phyloP scores from a whole-genome alignment of 2,329 filamentous ascomycete species.

The Meredithiella fracta region DNA sequence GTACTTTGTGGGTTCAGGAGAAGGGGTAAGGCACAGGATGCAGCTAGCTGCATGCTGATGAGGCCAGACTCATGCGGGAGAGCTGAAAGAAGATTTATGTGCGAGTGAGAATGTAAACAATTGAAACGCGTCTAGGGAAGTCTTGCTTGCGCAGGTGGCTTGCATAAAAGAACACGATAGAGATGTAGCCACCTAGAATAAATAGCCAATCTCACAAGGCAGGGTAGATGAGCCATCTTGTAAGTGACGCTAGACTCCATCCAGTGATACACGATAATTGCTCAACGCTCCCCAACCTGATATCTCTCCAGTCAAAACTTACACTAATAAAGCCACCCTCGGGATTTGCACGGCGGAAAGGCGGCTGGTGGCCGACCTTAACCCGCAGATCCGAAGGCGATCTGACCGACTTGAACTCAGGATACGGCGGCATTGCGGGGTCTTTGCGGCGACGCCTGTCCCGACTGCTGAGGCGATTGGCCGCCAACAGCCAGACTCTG shows the following conservation, averaged over 20 bases:
- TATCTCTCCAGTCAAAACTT: no score
- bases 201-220: no score
- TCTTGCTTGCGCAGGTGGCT: no score
- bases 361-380: conserved; percentile 70
- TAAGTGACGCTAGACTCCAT: no score
- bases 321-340: conserved; percentile 97
- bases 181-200: no score
- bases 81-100: not conserved
- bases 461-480: conserved; percentile 18
- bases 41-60: not conserved
- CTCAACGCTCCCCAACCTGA: no score
- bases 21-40: not conserved
- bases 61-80: not conserved
- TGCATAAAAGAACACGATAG: no score
- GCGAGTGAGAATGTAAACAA: not conserved
- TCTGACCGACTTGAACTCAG: conserved; percentile 70
- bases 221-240: no score
- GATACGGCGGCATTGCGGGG: conserved; percentile 51
- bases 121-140: not conserved
- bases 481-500: conserved; percentile 21
- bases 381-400: conserved; percentile 60
- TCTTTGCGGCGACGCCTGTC: conserved; percentile 6
- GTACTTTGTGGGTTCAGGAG: no score
- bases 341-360: conserved; percentile 83
- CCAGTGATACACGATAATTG: no score